phyloP scores from a whole-genome alignment of 2,329 filamentous ascomycete species.

The Penicillium griseofulvum region DNA sequence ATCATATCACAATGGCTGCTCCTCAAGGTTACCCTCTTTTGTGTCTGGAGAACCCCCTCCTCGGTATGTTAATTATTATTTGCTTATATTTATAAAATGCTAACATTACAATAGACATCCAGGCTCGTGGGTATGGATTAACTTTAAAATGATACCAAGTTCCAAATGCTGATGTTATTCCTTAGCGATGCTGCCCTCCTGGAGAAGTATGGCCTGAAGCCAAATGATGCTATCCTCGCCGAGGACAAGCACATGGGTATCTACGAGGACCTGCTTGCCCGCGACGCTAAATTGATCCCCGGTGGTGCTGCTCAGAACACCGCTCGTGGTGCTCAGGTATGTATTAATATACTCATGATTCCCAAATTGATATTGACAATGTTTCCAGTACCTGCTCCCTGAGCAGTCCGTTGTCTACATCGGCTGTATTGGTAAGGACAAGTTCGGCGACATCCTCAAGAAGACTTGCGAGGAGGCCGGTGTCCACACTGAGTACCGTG shows the following conservation, averaged over 20 bases:
- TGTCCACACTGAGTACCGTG: constrained; percentile 89
- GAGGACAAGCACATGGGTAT: constrained; percentile 85
- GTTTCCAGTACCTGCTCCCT: constrained; percentile 77
- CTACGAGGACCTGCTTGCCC: constrained; percentile 91
- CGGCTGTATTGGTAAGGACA: constrained; percentile 91
- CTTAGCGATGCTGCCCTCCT: constrained; percentile 76
- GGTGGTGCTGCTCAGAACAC: constrained; percentile 98
- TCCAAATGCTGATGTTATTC: not conserved
- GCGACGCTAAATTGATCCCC: constrained; percentile 88
- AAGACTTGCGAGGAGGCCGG: constrained; percentile 85
- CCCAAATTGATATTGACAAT: constrained; percentile 13
- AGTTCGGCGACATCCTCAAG: constrained; percentile 85
- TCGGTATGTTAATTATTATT: constrained; percentile 56
- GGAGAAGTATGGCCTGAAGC: constrained; percentile 88
- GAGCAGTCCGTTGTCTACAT: constrained; percentile 88
- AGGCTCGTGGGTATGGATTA: constrained; percentile 64
- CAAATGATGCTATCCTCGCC: constrained; percentile 95
- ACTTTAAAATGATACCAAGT: constrained; percentile 12
- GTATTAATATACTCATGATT: not conserved
- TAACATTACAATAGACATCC: constrained; percentile 67
- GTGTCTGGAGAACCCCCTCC: constrained; percentile 94
- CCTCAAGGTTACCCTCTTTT: constrained; percentile 81
- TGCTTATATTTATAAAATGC: constrained; percentile 8
- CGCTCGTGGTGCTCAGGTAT: constrained; percentile 80
- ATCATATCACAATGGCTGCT: constrained; percentile 61